Evolutionary conservation across 225 moss, liverwort and hornwort species (phyloP).

Genomic region (Marchantia paleacea): DNA sequence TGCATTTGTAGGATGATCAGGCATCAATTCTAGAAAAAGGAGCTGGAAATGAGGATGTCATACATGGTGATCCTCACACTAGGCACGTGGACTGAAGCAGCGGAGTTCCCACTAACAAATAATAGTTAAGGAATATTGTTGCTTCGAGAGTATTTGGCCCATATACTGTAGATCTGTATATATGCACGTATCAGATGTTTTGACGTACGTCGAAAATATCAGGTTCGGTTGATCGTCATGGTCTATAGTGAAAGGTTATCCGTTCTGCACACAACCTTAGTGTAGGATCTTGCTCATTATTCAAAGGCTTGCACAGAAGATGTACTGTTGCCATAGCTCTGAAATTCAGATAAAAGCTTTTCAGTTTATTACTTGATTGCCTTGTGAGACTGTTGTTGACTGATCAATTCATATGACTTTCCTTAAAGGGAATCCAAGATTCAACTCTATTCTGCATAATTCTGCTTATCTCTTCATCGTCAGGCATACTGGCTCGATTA

Average conservation of each 20-base stretch:
- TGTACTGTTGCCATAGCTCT: background rate
- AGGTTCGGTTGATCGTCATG: background rate
- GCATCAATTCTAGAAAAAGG: background rate
- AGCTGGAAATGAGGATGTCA: background rate
- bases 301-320: background rate
- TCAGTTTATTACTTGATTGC: too few species aligned
- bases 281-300: background rate
- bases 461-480: too few species aligned
- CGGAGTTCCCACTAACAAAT: background rate
- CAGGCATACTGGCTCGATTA: too few species aligned
- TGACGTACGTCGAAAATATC: background rate
- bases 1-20: background rate
- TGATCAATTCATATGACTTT: too few species aligned
- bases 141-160: background rate
- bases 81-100: slow-evolving; percentile 1
- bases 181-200: background rate
- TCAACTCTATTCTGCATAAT: too few species aligned
- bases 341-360: too few species aligned
- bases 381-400: too few species aligned
- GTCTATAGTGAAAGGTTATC: background rate
- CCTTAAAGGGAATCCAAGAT: too few species aligned
- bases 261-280: background rate
- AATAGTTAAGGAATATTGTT: background rate
- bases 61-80: background rate
- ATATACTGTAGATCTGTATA: background rate